Evolutionary conservation across 2,329 filamentous ascomycete genomes (phyloP), one percentile per base, ranked within the genome.

Genomic region (Pseudopyrenochaeta lycopersici): DNA sequence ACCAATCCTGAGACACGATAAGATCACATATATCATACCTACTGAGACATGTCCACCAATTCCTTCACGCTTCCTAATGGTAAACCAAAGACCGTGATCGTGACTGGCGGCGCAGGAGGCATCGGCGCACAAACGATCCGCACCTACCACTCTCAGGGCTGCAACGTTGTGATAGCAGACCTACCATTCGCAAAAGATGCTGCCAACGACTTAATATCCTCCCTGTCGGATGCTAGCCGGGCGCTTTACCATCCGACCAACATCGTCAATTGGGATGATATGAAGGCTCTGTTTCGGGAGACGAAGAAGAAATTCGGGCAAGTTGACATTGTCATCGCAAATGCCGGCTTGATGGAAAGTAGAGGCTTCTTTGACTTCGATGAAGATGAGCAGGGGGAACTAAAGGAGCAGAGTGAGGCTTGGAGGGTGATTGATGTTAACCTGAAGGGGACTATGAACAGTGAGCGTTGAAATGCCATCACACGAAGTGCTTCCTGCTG

Each of bases 381-480:
- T 43, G 66, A 66, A 38, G 68, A 74, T 44, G 68, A 65, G 15
- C 17, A 52, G 14, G 71, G 70, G 5, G 67, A 72, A 30, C 52
- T 73, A 47, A 62, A 61, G 29, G 71, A 73, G 55, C 57, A 59
- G 18, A 52, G 21, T 3, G 70, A 67, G 29, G 58, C 66, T 6
- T 59, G 63, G 38, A 60, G 58, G 42, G 55, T 72, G 3, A 47
- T 74, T 36, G 78, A 79, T 56, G 70, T 80, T 3, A 80, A 81
- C 63, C 39, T 80, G 3, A 80, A 78, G 53, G 78, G 78, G 0
- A 77, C 77, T 1, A 66, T 81, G 62, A 81, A 80, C 52, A 80
- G 78, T 80, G 64, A 20, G 40, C 5, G 30, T 3, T 3, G 20
- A n/a, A 3, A 7, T 18, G 3, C n/a, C 12, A 3, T 21, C 14